phyloP scores from a whole-genome alignment of 305 asterid species.

The Stenogyne calaminthoides region DNA sequence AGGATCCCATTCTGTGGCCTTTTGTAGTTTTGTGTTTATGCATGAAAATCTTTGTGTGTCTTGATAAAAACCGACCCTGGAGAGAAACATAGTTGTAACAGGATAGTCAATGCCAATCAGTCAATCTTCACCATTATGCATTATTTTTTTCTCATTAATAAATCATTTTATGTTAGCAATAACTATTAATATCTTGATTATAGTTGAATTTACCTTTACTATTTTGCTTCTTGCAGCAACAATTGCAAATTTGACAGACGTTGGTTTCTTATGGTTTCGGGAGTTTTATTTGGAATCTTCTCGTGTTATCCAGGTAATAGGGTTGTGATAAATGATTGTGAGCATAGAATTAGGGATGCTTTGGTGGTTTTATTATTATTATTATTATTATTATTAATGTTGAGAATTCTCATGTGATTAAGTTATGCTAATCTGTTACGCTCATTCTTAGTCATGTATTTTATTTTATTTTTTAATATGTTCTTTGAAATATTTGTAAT shows the following conservation, averaged over 20 bases:
- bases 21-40: conserved; percentile 20
- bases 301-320: conserved; percentile 93
- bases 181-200: conserved; percentile 11
- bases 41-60: conserved; percentile 4
- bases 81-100: conserved; percentile 7
- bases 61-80: conserved; percentile 19
- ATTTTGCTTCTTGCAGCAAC: conserved; percentile 71
- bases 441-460: background rate
- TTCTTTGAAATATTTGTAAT: background rate
- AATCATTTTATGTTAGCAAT: background rate
- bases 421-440: conserved; percentile 4
- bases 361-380: background rate
- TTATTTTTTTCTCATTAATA: background rate
- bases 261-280: conserved; percentile 98
- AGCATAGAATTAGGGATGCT: conserved; percentile 6
- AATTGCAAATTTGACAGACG: conserved; percentile 79
- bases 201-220: conserved; percentile 35
- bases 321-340: conserved; percentile 25
- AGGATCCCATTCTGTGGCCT: conserved; percentile 9
- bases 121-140: conserved; percentile 23
- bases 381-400: background rate
- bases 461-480: background rate
- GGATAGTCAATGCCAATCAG: conserved; percentile 1
- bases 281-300: conserved; percentile 99
- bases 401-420: conserved; percentile 11